These are phyloP conservation scores for Colletotrichum sp. DNA, from an alignment of 2,329 filamentous ascomycete genomes.

Conservation along the genomic window DNA sequence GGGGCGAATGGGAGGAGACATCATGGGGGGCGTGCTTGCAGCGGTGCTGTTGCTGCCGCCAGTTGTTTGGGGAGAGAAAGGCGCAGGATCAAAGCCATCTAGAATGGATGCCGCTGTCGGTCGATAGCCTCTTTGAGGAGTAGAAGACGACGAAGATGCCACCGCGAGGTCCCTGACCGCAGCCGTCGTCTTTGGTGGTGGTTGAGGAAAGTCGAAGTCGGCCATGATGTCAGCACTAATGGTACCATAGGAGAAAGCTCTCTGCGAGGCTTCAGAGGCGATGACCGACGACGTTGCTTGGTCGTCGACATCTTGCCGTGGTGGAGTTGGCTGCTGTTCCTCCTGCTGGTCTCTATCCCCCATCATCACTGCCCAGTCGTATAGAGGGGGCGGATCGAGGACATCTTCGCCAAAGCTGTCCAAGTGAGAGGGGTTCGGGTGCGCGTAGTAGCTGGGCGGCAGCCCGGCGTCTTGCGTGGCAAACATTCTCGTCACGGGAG, in stretches of 20 bases:
- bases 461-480: constrained; percentile 15
- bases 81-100: constrained; percentile 5
- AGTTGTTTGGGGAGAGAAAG: constrained; percentile 10
- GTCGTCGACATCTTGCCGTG: not conserved
- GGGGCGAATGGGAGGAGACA: constrained; percentile 20
- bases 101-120: constrained; percentile 20
- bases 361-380: constrained; percentile 30
- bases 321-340: not conserved
- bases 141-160: not conserved
- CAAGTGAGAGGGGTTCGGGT: constrained; percentile 34
- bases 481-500: constrained; percentile 32
- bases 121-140: not conserved
- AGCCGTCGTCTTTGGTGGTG: not conserved
- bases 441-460: constrained; percentile 28
- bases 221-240: constrained; percentile 19
- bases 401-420: constrained; percentile 33
- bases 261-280: not conserved
- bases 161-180: not conserved
- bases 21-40: constrained; percentile 17
- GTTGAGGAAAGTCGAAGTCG: constrained; percentile 6
- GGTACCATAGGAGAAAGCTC: constrained; percentile 7
- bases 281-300: not conserved
- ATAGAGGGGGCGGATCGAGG: constrained; percentile 31
- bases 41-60: constrained; percentile 2
- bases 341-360: not conserved